These are phyloP conservation scores for Aureobasidium uvarum DNA, from an alignment of 2,329 filamentous ascomycete species.

Conservation along the genomic window DNA sequence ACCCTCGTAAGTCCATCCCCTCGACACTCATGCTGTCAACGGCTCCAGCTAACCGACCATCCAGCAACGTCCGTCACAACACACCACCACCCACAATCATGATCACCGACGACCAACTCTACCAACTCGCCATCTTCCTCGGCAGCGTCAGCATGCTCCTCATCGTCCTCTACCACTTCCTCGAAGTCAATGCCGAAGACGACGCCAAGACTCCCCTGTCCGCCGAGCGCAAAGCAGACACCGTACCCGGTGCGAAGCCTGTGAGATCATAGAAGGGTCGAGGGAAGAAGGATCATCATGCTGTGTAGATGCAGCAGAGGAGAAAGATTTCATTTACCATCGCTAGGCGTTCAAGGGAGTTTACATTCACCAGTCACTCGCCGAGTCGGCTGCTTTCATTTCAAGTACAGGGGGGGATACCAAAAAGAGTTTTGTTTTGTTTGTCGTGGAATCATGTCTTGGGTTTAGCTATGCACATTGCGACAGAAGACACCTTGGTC, in stretches of 20 bases:
- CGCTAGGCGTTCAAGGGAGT: constrained; percentile 10
- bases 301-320: not conserved
- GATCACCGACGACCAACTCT: constrained; percentile 93
- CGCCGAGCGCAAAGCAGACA: constrained; percentile 37
- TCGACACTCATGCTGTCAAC: not conserved
- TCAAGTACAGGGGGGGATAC: constrained; percentile 1
- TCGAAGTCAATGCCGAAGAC: constrained; percentile 84
- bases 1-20: not conserved
- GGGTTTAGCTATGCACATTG: not conserved
- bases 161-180: constrained; percentile 92
- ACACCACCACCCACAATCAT: constrained; percentile 49
- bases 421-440: constrained; percentile 11
- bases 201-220: constrained; percentile 36
- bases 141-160: constrained; percentile 86
- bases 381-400: not conserved
- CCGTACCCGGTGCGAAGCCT: constrained; percentile 34
- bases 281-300: not conserved
- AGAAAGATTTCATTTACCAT: not conserved
- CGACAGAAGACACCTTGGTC: not conserved
- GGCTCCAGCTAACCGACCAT: not conserved
- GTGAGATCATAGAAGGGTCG: constrained; percentile 4
- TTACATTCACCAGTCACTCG: not conserved
- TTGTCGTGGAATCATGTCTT: not conserved
- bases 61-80: constrained; percentile 40
- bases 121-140: constrained; percentile 88